phyloP scores from a whole-genome alignment of 177 flowering plant species.

The Vitis hybrid region DNA sequence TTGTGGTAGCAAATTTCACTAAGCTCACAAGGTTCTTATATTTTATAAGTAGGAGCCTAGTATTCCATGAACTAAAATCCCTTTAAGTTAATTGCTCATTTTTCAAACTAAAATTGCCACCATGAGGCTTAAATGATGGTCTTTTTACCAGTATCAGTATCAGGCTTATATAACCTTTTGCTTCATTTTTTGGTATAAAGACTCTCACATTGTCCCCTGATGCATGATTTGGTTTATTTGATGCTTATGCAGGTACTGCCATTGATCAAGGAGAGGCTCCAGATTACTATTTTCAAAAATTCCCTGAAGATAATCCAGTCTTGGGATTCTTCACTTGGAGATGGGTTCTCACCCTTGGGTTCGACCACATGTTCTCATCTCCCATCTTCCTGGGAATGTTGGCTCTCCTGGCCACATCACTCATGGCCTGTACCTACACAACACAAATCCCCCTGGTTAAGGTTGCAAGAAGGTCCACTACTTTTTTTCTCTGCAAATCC shows the following conservation, averaged over 20 bases:
- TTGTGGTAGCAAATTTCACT: too few species aligned
- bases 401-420: conserved; percentile 75
- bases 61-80: too few species aligned
- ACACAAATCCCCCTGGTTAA: conserved; percentile 92
- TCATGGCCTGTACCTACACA: conserved; percentile 98
- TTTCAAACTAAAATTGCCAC: background rate
- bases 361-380: conserved; percentile 94
- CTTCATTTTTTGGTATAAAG: background rate
- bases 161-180: background rate
- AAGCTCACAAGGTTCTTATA: too few species aligned
- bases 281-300: conserved; percentile 70
- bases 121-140: background rate
- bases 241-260: conserved; percentile 59
- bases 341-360: conserved; percentile 85
- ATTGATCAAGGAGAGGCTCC: conserved; percentile 97
- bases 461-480: conserved; percentile 84
- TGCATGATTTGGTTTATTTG: background rate
- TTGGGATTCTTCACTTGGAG: conserved; percentile 90
- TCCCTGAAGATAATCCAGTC: conserved; percentile 85
- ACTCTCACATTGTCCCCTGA: background rate
- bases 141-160: background rate
- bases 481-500: conserved; percentile 14
- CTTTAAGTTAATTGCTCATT: background rate
- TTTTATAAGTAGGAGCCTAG: too few species aligned
- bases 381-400: conserved; percentile 81